Evolutionary conservation across 192 early-diverging fungal genomes (phyloP).

Genomic region (Coemansia sp.): DNA sequence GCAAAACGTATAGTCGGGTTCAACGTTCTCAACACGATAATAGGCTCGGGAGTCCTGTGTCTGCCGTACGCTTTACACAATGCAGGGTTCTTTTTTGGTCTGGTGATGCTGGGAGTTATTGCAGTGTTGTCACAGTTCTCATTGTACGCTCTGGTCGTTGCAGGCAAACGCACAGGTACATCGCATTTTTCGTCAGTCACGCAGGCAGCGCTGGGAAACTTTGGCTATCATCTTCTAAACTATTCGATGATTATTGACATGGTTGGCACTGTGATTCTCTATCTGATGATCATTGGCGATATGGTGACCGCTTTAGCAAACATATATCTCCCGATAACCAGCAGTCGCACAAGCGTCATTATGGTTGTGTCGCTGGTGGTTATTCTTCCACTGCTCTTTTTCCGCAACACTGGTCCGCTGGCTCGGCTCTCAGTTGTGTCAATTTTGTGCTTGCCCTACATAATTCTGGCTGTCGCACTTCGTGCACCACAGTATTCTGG

Average conservation of each 20-base stretch:
- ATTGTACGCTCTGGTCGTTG: constrained; percentile 57
- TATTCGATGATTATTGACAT: constrained; percentile 59
- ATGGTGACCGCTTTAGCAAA: constrained; percentile 16
- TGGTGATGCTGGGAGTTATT: constrained; percentile 56
- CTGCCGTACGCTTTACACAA: constrained; percentile 63
- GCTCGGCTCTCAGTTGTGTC: constrained; percentile 58
- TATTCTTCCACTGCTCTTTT: constrained; percentile 57
- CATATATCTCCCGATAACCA: constrained; percentile 20
- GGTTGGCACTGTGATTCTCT: constrained; percentile 50
- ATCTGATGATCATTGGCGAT: constrained; percentile 41
- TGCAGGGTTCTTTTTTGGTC: constrained; percentile 58
- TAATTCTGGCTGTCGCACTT: constrained; percentile 58
- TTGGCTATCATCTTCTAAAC: constrained; percentile 61
- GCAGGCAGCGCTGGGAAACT: constrained; percentile 50
- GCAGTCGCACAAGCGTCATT: constrained; percentile 13
- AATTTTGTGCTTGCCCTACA: constrained; percentile 59
- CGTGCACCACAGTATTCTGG: constrained; percentile 54
- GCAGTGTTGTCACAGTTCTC: constrained; percentile 56
- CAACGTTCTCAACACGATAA: constrained; percentile 66
- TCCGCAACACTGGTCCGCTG: constrained; percentile 62
- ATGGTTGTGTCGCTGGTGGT: constrained; percentile 26
- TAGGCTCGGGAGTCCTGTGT: constrained; percentile 65
- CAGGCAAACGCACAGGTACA: constrained; percentile 55
- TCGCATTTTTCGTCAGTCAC: constrained; percentile 59
- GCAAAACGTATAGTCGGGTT: constrained; percentile 28